These are phyloP conservation scores for Xylaria grammica DNA, from an alignment of 495 filamentous ascomycete species.

Conservation along the genomic window DNA sequence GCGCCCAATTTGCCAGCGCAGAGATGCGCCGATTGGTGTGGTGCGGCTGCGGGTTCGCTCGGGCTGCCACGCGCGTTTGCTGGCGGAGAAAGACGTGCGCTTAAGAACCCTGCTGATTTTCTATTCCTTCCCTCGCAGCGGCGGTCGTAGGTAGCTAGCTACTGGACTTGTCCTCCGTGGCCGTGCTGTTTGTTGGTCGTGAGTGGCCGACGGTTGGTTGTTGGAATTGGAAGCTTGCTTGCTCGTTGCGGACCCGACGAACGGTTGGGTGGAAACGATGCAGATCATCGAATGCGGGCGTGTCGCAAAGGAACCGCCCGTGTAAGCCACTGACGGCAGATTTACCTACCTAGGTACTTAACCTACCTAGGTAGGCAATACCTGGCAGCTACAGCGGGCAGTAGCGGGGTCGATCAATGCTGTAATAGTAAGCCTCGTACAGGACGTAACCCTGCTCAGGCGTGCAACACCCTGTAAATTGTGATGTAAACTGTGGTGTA, in stretches of 20 bases:
- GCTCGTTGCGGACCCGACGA: neutral
- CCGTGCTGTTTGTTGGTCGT: slow-evolving; percentile 5
- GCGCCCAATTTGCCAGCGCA: slow-evolving; percentile 19
- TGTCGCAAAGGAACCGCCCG: neutral
- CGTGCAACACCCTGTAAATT: neutral
- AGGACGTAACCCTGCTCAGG: no score
- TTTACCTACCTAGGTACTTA: no score
- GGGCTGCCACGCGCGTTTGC: slow-evolving; percentile 9
- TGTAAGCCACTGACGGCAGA: neutral
- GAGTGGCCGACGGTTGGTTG: no score
- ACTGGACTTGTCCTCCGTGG: neutral
- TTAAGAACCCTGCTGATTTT: neutral
- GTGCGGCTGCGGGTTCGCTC: slow-evolving; percentile 2
- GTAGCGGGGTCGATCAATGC: neutral
- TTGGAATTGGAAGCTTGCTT: slow-evolving; percentile 6
- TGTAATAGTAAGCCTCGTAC: no score
- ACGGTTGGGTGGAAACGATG: slow-evolving; percentile 13
- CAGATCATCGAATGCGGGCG: slow-evolving; percentile 3
- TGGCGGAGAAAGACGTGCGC: slow-evolving; percentile 9
- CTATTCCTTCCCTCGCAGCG: no score
- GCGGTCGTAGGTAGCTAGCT: neutral
- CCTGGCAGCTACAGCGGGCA: neutral
- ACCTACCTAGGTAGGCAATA: no score
- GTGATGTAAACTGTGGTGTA: neutral
- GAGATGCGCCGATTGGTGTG: slow-evolving; percentile 3